Evolutionary conservation across 306 rosid genomes (phyloP), one percentile per base, ranked within the genome.

Genomic region (Amphicarpaea edgeworthii): DNA sequence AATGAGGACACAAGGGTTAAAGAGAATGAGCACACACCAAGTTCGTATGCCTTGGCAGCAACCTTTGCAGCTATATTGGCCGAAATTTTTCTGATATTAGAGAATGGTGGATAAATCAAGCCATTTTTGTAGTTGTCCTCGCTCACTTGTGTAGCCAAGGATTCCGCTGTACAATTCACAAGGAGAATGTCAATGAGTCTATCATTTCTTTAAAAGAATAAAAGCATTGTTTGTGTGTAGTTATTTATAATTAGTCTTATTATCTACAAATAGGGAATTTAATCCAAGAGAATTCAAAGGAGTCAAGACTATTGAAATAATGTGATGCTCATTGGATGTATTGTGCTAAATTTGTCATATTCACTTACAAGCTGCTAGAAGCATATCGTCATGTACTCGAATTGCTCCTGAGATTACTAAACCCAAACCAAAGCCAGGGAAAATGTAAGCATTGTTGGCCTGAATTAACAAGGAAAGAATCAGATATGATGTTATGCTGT

Each of bases 391-490:
- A 17, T 91, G 96, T 38, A 93, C 91, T 42, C 98, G 95, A 59
- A 93, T 91, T 24, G 98, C 96, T 75, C 98, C 98, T 2, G 97
- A 93, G 73, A 93, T 89, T 57, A 93, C 88, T 60, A 93, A 50
- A 70, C 98, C 98, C 72, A 93, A 81, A 72, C 98, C 98, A 30
- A 91, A 73, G 45, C 98, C 98, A 5, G 97, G 98, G 86, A 93
- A 93, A 30, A 93, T 89, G 88, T 93, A 93, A 51, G 97, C 96
- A 88, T 93, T 93, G 91, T 93, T 93, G 84, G 97, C 47, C 97
- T 93, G 93, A 40, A 75, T 62, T 47, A 67, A 79, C 37, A 81
- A 70, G 77, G 57, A 49, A 55, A 65, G 55, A 50, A 30, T 24
- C 51, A 63, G 59, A 79, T 53, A 17, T 40, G 14, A 23, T 71